Evolutionary conservation across 306 rosid species (phyloP).

Genomic region (Dryas alaskensis): DNA sequence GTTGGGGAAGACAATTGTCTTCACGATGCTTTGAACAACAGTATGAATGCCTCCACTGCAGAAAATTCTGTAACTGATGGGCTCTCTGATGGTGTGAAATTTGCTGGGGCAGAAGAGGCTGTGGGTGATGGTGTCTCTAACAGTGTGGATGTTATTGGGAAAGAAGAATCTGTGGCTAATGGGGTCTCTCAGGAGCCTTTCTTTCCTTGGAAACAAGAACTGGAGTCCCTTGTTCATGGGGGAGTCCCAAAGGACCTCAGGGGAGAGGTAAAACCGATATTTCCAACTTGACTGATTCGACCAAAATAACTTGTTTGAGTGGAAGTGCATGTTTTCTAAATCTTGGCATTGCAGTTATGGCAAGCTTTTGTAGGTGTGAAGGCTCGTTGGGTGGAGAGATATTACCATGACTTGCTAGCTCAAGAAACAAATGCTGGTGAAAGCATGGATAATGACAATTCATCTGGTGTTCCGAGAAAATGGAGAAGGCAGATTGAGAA

Average conservation of each 20-base stretch:
- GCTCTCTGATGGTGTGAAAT: slow-evolving; percentile 1
- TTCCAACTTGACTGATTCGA: slow-evolving; percentile 25
- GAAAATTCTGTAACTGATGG: background rate
- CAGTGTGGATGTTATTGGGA: slow-evolving; percentile 6
- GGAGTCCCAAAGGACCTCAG: slow-evolving; percentile 92
- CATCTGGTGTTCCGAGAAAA: slow-evolving; percentile 57
- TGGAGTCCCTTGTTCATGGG: slow-evolving; percentile 82
- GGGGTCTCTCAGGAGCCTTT: slow-evolving; percentile 36
- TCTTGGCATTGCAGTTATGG: slow-evolving; percentile 81
- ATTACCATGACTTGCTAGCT: slow-evolving; percentile 71
- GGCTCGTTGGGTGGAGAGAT: slow-evolving; percentile 63
- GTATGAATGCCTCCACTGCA: slow-evolving; percentile 5
- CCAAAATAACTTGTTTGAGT: slow-evolving; percentile 28
- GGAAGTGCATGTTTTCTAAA: slow-evolving; percentile 35
- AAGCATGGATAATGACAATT: slow-evolving; percentile 42
- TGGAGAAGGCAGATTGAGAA: slow-evolving; percentile 99
- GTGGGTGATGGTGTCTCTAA: background rate
- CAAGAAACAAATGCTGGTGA: slow-evolving; percentile 45
- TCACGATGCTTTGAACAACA: slow-evolving; percentile 27
- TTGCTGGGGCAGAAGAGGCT: slow-evolving; percentile 4
- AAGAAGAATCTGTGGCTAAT: slow-evolving; percentile 33
- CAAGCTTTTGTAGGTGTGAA: slow-evolving; percentile 97
- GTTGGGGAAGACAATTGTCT: slow-evolving; percentile 31
- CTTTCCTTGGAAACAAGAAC: slow-evolving; percentile 63
- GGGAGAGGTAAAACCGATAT: slow-evolving; percentile 71